Evolutionary conservation across 2,329 filamentous ascomycete species (phyloP), one percentile per base, ranked within the genome.

Genomic region (Alternaria sp.): DNA sequence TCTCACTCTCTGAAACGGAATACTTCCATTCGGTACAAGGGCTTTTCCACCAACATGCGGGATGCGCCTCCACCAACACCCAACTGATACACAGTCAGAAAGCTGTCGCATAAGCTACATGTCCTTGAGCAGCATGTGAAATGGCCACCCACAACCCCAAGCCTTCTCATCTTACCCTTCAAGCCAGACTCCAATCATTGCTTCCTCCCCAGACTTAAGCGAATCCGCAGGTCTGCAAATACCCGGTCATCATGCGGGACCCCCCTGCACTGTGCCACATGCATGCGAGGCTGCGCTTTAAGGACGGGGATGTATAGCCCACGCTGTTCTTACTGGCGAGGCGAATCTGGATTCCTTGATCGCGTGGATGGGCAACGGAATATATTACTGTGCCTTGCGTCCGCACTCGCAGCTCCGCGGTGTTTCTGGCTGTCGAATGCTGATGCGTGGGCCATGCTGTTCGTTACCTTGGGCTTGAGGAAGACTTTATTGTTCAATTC

Each of bases 171-270:
- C 59, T 57, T 45, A 57, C 25, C 18, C 9, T 9, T 46, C 14
- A 43, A 8, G 14, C 3, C 5, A 23, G 5, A 33, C 43, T 47
- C 55, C 60, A 59, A 59, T 54, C 41, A 21, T 37, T 33, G n/a
- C 18, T 30, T 4, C 3, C n/a, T 33, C n/a, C 55, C 11, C 15
- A 49, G 41, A 14, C 25, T 33, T 58, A 61, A 61, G 55, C 59
- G 54, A 60, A 49, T 53, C 46, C 53, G 60, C 55, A 57, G 33
- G 20, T 44, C 30, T 53, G 58, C 58, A 64, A 57, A 64, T 64
- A 66, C 61, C 64, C 61, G 64, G 64, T 61, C 61, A 56, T 64
- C 64, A 66, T 61, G 46, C 55, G 61, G 30, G 53, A 49, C 20
- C 41, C 55, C 62, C 53, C 58, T 55, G 58, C 44, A 55, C 46